phyloP scores from a whole-genome alignment of 352 stramenopile species.

The Vaucheria bursata region DNA sequence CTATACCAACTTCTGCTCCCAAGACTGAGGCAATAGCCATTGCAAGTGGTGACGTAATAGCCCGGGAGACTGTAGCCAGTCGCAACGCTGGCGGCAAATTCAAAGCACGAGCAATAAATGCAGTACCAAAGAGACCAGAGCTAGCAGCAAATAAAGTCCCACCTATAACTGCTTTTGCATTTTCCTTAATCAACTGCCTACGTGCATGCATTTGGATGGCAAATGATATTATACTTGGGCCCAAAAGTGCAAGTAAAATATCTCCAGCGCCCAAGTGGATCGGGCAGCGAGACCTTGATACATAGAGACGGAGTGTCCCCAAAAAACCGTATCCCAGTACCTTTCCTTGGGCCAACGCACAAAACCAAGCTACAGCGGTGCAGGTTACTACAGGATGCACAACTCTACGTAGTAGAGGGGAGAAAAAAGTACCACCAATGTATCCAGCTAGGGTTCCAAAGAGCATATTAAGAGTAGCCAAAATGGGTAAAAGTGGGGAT shows the following conservation, averaged over 20 bases:
- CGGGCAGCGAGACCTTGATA: conserved; percentile 43
- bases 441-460: conserved; percentile 55
- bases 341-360: conserved; percentile 37
- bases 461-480: conserved; percentile 53
- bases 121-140: conserved; percentile 47
- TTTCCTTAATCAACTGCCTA: conserved; percentile 16
- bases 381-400: conserved; percentile 60
- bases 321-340: conserved; percentile 41
- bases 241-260: conserved; percentile 59
- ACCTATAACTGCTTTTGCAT: conserved; percentile 24
- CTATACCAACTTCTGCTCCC: conserved; percentile 56
- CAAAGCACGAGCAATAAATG: conserved; percentile 53
- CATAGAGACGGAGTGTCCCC: conserved; percentile 54
- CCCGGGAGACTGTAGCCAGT: conserved; percentile 55
- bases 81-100: conserved; percentile 49
- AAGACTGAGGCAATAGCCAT: conserved; percentile 60
- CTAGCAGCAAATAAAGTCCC: conserved; percentile 31
- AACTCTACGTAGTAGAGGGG: conserved; percentile 53
- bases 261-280: conserved; percentile 55
- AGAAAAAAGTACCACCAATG: conserved; percentile 56
- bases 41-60: conserved; percentile 62
- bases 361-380: conserved; percentile 53
- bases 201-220: conserved; percentile 53
- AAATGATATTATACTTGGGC: conserved; percentile 61
- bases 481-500: background rate